These are phyloP conservation scores for Leishmania guyanensis DNA, from an alignment of 208 protist genomes.

Conservation along the genomic window DNA sequence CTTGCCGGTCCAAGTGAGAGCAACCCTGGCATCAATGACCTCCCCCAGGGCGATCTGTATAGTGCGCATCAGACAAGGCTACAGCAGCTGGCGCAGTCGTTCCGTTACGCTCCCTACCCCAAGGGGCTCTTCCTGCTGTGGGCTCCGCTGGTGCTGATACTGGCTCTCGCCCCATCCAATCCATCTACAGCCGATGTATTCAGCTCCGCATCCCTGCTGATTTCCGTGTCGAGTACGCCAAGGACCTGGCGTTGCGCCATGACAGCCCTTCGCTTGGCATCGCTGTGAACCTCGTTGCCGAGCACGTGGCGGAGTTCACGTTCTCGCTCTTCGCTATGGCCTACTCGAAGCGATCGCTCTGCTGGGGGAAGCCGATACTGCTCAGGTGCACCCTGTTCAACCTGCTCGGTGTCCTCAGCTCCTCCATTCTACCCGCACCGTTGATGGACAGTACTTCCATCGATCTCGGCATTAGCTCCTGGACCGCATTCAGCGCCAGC, in stretches of 20 bases:
- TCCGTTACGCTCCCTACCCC: conserved; percentile 27
- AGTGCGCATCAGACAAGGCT: conserved; percentile 7
- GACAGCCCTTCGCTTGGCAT: conserved; percentile 30
- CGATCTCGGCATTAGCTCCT: conserved; percentile 37
- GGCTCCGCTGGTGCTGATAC: conserved; percentile 24
- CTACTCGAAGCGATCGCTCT: conserved; percentile 35
- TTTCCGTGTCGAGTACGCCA: conserved; percentile 41
- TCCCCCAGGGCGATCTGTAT: conserved; percentile 47
- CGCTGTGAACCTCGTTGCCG: conserved; percentile 60
- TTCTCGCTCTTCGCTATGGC: conserved; percentile 50
- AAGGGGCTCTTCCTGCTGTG: conserved; percentile 33
- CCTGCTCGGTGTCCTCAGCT: conserved; percentile 66
- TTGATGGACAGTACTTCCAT: conserved; percentile 25
- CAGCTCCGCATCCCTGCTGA: background rate
- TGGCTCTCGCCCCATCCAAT: background rate
- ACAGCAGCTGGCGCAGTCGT: conserved; percentile 27
- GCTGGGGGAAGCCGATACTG: conserved; percentile 59
- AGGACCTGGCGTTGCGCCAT: conserved; percentile 15
- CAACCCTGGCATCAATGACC: conserved; percentile 39
- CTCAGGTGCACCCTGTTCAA: conserved; percentile 70
- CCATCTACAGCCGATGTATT: background rate
- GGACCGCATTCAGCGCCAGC: conserved; percentile 40
- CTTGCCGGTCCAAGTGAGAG: background rate
- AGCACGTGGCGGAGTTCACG: conserved; percentile 62
- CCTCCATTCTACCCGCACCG: conserved; percentile 42